phyloP scores from a whole-genome alignment of 1,284 basidiomycete genomes.

The Neolentinus lepideus region DNA sequence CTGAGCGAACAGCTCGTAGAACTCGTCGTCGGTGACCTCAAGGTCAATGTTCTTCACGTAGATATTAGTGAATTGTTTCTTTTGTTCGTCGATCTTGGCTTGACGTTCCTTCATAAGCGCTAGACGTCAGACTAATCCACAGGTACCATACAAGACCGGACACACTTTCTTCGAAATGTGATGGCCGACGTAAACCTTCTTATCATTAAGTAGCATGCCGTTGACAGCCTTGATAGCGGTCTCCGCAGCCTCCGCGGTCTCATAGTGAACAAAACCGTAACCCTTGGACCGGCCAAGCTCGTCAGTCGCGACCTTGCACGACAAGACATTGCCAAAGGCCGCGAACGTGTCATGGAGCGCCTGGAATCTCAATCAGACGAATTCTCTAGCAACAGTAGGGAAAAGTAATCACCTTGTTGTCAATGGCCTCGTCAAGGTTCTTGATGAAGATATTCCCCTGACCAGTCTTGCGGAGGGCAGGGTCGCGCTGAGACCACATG shows the following conservation, averaged over 20 bases:
- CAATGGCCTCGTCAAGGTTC: constrained; percentile 96
- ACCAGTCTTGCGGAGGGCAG: constrained; percentile 97
- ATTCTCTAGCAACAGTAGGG: background rate
- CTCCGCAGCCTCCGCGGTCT: constrained; percentile 95
- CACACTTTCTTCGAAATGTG: constrained; percentile 94
- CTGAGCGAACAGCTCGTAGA: constrained; percentile 74
- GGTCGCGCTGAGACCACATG: constrained; percentile 99
- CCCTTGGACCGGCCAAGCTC: constrained; percentile 90
- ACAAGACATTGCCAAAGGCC: constrained; percentile 97
- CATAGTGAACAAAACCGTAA: constrained; percentile 99
- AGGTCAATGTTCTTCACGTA: constrained; percentile 96
- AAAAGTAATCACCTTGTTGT: constrained; percentile 79
- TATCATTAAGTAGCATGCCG: constrained; percentile 99
- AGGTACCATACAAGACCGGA: constrained; percentile 4
- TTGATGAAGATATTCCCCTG: constrained; percentile 99
- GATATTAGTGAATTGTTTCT: constrained; percentile 95
- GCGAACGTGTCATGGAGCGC: constrained; percentile 99
- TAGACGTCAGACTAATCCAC: background rate
- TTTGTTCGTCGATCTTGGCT: constrained; percentile 98
- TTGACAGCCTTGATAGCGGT: constrained; percentile 98
- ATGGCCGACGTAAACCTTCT: constrained; percentile 97
- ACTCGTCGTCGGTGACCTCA: constrained; percentile 84
- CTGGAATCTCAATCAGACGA: constrained; percentile 24
- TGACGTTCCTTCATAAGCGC: constrained; percentile 68
- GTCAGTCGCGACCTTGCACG: constrained; percentile 98